phyloP scores from a whole-genome alignment of 306 rosid genomes.

The Malus fusca region DNA sequence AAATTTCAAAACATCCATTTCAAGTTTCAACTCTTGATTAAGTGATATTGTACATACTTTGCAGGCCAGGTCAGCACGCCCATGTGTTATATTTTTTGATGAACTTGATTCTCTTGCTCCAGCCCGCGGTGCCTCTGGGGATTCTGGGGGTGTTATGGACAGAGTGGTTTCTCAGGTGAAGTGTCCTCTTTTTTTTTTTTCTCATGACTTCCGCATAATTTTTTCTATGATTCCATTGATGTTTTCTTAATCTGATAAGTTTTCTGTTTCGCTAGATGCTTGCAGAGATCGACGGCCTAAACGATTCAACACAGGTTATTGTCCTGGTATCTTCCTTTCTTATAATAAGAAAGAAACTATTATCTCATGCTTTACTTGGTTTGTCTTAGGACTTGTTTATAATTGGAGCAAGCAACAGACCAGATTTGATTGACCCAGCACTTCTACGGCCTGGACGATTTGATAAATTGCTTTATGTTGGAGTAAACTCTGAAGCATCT shows the following conservation, averaged over 20 bases:
- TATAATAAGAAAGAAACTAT: conserved; percentile 10
- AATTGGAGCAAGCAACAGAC: conserved; percentile 97
- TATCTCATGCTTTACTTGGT: conserved; percentile 19
- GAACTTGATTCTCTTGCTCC: conserved; percentile 99
- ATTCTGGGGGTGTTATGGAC: conserved; percentile 97
- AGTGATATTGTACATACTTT: conserved; percentile 16
- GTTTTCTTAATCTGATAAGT: conserved; percentile 14
- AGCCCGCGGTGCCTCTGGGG: conserved; percentile 95
- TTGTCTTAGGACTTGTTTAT: conserved; percentile 72
- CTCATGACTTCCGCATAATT: not conserved
- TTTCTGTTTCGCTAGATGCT: conserved; percentile 63
- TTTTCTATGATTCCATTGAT: conserved; percentile 9
- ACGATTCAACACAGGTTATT: conserved; percentile 80
- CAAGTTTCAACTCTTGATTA: not conserved
- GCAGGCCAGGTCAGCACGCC: conserved; percentile 93
- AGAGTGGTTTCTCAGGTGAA: conserved; percentile 96
- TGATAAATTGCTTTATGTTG: conserved; percentile 86
- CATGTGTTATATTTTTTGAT: conserved; percentile 93
- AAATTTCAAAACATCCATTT: not conserved
- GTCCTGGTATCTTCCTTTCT: not conserved
- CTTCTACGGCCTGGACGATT: conserved; percentile 93
- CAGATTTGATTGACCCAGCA: conserved; percentile 94
- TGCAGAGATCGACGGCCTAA: conserved; percentile 92
- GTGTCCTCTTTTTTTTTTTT: conserved; percentile 3
- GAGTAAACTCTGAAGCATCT: conserved; percentile 82